These are phyloP conservation scores for Rubia yunnanensis DNA, from an alignment of 257 asterid species.

Conservation along the genomic window DNA sequence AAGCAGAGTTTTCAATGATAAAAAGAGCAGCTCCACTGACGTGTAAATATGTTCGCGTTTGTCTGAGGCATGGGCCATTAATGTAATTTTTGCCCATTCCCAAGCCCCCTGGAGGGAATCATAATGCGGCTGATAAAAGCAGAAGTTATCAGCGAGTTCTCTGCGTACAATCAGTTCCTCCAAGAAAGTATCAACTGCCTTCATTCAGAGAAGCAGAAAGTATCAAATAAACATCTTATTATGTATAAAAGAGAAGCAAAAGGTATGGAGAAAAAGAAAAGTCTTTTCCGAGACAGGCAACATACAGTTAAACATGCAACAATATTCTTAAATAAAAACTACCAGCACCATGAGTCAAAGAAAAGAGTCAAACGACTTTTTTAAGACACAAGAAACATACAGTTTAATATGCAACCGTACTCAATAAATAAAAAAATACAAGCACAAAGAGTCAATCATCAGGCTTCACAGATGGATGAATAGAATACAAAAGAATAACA, in stretches of 20 bases:
- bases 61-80: conserved; percentile 79
- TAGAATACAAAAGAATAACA: not conserved
- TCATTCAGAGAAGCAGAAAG: conserved; percentile 32
- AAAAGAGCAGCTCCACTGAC: conserved; percentile 32
- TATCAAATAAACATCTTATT: conserved; percentile 12
- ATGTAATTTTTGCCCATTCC: conserved; percentile 95
- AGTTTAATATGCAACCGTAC: not conserved
- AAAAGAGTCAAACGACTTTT: no score
- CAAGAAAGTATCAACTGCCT: conserved; percentile 80
- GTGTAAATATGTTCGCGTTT: conserved; percentile 77
- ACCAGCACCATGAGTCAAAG: not conserved
- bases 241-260: conserved; percentile 4
- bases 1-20: not conserved
- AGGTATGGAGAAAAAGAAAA: not conserved
- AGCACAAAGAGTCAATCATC: not conserved
- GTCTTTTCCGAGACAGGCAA: not conserved
- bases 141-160: conserved; percentile 96
- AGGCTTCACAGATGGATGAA: not conserved
- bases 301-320: not conserved
- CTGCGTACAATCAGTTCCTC: conserved; percentile 90
- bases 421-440: not conserved
- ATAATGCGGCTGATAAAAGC: conserved; percentile 86
- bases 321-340: not conserved
- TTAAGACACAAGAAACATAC: not conserved
- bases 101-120: conserved; percentile 91